These are phyloP conservation scores for Suhomyces atakaporum DNA, from an alignment of 1,139 yeast genomes.

Conservation along the genomic window DNA sequence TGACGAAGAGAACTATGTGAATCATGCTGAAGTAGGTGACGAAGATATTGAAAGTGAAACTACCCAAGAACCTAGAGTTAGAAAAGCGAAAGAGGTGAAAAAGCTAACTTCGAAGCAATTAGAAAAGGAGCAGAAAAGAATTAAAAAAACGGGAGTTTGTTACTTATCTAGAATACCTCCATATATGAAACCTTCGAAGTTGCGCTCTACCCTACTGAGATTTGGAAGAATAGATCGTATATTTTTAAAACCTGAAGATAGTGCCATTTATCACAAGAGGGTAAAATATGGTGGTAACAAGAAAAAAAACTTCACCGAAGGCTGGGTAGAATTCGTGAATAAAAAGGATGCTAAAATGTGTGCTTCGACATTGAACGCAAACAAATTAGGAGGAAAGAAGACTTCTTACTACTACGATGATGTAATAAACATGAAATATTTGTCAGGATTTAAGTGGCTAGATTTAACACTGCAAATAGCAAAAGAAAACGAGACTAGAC, in stretches of 20 bases:
- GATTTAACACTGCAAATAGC: conserved; percentile 94
- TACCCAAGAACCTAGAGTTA: neutral
- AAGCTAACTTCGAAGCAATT: conserved; percentile 54
- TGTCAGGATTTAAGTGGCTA: conserved; percentile 92
- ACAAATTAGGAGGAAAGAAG: conserved; percentile 88
- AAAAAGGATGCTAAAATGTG: conserved; percentile 89
- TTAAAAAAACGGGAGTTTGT: conserved; percentile 83
- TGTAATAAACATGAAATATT: conserved; percentile 83
- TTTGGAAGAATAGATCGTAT: conserved; percentile 88
- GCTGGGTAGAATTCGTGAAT: conserved; percentile 91
- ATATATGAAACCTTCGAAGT: conserved; percentile 91
- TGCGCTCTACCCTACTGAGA: conserved; percentile 74
- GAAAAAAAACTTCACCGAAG: conserved; percentile 85
- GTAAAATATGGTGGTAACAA: conserved; percentile 93
- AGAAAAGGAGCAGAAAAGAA: conserved; percentile 57
- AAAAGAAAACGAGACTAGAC: conserved; percentile 84
- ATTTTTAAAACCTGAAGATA: conserved; percentile 85
- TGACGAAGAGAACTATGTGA: neutral
- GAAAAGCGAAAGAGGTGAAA: conserved; percentile 39
- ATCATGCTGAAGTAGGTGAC: conserved; percentile 18
- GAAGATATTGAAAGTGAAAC: conserved; percentile 15
- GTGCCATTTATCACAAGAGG: conserved; percentile 61
- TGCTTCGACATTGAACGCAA: conserved; percentile 83
- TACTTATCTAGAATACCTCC: conserved; percentile 92
- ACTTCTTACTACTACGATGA: conserved; percentile 94